These are phyloP conservation scores for Apophysomyces ossiformis DNA, from an alignment of 371 early-diverging fungal genomes.

Conservation along the genomic window DNA sequence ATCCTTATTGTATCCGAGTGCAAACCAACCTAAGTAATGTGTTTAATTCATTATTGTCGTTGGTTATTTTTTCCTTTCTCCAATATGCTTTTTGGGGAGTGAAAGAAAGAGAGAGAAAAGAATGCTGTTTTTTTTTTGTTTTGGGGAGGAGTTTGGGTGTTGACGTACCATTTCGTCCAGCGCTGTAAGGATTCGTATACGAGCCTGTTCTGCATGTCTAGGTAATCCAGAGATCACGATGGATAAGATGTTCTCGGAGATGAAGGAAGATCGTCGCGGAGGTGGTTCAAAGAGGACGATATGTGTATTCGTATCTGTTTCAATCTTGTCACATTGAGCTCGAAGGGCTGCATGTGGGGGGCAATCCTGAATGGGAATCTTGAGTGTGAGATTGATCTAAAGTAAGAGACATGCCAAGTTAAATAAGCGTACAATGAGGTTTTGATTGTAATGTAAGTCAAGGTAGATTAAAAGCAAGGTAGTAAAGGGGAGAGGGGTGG, in stretches of 20 bases:
- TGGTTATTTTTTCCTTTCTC: too few species aligned
- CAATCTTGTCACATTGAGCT: constrained; percentile 41
- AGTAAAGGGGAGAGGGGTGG: not conserved
- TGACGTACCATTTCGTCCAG: constrained; percentile 35
- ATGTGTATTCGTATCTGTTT: constrained; percentile 40
- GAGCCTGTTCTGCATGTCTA: constrained; percentile 44
- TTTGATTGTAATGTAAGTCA: too few species aligned
- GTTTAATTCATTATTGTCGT: not conserved
- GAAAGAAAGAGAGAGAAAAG: constrained; percentile 4
- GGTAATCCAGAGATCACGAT: constrained; percentile 50
- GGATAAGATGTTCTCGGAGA: constrained; percentile 41
- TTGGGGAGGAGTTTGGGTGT: too few species aligned
- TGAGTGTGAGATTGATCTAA: constrained; percentile 44
- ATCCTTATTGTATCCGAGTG: constrained; percentile 26
- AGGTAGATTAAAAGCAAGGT: constrained; percentile 1
- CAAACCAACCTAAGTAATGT: constrained; percentile 19
- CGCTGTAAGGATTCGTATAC: constrained; percentile 43
- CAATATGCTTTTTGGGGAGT: not conserved
- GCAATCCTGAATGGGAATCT: constrained; percentile 49
- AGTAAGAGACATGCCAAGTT: not conserved
- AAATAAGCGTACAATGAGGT: too few species aligned
- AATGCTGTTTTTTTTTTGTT: not conserved
- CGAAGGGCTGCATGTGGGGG: constrained; percentile 21
- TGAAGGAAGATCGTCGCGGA: constrained; percentile 37
- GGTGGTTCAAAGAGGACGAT: constrained; percentile 32